A percentile compares a stretch with the other conserved stretches of the same genome.
These are phyloP conservation scores for Marsdenia floribunda DNA, from an alignment of 257 asterid genomes.

Conservation along the genomic window DNA sequence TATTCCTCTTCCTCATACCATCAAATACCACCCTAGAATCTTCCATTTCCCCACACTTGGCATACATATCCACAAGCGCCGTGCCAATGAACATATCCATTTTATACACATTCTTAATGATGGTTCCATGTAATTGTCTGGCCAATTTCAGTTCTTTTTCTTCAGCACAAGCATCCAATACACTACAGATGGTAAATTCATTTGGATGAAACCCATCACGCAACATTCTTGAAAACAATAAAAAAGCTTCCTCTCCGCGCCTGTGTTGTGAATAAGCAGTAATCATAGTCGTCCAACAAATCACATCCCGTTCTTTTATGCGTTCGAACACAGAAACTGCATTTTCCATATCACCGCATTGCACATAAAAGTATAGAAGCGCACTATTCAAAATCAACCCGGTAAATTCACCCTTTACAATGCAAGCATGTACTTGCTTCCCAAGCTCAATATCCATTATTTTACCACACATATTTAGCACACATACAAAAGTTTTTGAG, in stretches of 20 bases:
- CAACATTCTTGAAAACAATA: slow-evolving; percentile 50
- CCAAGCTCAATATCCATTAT: slow-evolving; percentile 57
- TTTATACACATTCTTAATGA: slow-evolving; percentile 51
- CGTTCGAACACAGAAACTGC: slow-evolving; percentile 53
- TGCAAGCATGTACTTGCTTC: slow-evolving; percentile 62
- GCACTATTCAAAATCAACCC: slow-evolving; percentile 60
- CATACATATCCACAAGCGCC: slow-evolving; percentile 74
- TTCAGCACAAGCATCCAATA: slow-evolving; percentile 73
- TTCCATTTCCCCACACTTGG: slow-evolving; percentile 61
- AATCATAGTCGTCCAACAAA: slow-evolving; percentile 86
- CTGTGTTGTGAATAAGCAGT: slow-evolving; percentile 72
- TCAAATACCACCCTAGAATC: slow-evolving; percentile 55
- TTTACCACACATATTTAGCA: slow-evolving; percentile 52
- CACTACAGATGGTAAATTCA: slow-evolving; percentile 70
- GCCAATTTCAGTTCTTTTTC: slow-evolving; percentile 64
- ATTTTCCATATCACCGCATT: slow-evolving; percentile 54
- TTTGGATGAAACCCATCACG: slow-evolving; percentile 61
- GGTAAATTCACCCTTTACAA: slow-evolving; percentile 47
- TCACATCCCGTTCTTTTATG: slow-evolving; percentile 53
- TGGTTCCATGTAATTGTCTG: slow-evolving; percentile 58
- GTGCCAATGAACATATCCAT: slow-evolving; percentile 66
- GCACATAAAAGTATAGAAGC: slow-evolving; percentile 58
- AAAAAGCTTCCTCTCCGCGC: slow-evolving; percentile 50
- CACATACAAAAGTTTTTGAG: slow-evolving; percentile 67
- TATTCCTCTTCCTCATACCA: slow-evolving; percentile 59